Evolutionary conservation across 495 filamentous ascomycete genomes (phyloP), one percentile per base, ranked within the genome.

Genomic region (Aspergillus haitiensis): DNA sequence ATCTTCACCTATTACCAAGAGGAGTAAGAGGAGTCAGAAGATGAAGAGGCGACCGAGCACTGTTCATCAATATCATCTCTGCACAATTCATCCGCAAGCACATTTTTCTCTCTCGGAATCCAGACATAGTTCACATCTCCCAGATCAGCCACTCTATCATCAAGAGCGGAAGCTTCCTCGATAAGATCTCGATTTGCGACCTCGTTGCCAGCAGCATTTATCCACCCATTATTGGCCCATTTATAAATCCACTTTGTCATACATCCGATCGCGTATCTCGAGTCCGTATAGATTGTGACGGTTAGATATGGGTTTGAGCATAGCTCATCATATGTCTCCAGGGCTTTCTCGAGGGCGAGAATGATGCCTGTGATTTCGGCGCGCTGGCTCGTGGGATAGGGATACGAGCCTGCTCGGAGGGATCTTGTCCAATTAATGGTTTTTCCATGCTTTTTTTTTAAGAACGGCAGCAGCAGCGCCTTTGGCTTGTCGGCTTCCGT

Each of bases 281-380:
- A 62, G 13, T 62, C 55, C 4, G 54, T 10, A 34, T 62, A 16
- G 54, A 62, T 62, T 13, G n/a, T 54, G 1, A 54, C 39, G 0
- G 40, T 6, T 9, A 62, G 5, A 1, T 16, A 11, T 2, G 55
- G 60, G 11, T 36, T 33, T n/a, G 37, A 35, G 12, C 62, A 3
- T 0, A 75, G 57, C 7, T 68, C 31, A 0, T 66, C 4, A 45
- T 60, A 66, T 54, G 64, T 72, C n/a, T 66, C 56, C 35, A 73
- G 33, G 1, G 71, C 74, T 55, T 61, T 59, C 50, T 75, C 35
- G 4, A 79, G 64, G 15, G 72, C 77, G 8, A 78, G 8, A 16
- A 78, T 74, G 34, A 77, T 67, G 35, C 71, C 73, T 1, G 57
- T 61, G 36, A 80, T 51, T 59, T 80, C 72, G 15, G 75, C 75